phyloP scores from a whole-genome alignment of 345 rosid genomes.

The Pistacia atlantica region DNA sequence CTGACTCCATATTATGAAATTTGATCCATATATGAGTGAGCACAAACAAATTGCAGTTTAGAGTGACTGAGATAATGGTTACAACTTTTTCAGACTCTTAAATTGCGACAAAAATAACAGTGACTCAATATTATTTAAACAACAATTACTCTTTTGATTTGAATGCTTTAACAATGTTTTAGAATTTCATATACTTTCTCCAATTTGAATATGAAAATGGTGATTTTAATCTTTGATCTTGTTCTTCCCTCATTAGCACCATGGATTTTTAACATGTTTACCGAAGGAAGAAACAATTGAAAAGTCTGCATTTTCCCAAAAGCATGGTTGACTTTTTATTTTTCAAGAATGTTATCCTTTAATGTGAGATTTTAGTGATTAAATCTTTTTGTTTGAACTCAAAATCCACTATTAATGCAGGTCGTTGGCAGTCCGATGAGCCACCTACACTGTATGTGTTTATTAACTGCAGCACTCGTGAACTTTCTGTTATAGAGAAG shows the following conservation, averaged over 20 bases:
- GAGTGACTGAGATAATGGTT: background rate
- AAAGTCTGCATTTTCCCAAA: background rate
- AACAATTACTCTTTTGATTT: background rate
- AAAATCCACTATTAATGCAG: slow-evolving; percentile 38
- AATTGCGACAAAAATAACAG: background rate
- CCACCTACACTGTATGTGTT: slow-evolving; percentile 85
- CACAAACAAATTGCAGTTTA: background rate
- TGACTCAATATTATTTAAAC: background rate
- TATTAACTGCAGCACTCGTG: slow-evolving; percentile 89
- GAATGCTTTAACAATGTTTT: background rate
- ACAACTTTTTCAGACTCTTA: background rate
- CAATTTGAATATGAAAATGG: background rate
- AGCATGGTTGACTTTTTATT: background rate
- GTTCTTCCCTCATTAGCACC: background rate
- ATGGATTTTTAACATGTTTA: background rate
- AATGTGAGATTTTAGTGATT: background rate
- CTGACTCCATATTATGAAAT: no score
- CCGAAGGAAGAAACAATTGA: background rate
- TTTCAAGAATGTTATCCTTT: background rate
- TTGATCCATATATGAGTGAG: no score
- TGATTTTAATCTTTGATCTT: background rate
- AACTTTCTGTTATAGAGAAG: slow-evolving; percentile 81
- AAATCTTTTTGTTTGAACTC: background rate
- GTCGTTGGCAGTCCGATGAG: slow-evolving; percentile 72
- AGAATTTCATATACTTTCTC: background rate